Evolutionary conservation across 108 stramenopile species (phyloP), one percentile per base, ranked within the genome.

Genomic region (Chaetoceros muelleri): DNA sequence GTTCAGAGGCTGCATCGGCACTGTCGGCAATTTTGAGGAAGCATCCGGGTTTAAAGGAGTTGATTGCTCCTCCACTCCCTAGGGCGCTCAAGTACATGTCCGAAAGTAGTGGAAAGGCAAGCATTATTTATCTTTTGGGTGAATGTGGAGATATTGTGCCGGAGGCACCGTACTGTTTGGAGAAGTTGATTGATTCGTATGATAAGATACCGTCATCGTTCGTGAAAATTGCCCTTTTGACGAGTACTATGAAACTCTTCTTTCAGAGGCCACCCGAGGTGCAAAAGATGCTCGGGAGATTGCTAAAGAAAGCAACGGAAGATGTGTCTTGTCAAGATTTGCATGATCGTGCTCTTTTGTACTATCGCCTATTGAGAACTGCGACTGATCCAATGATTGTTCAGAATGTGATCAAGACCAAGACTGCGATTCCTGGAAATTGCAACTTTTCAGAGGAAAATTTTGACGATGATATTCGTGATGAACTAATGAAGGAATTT

Each of bases 151-250:
- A 82, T 17, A 64, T 87, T 24, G 75, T 98, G 27, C 57, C 68
- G 21, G 94, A 96, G 49, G 97, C 97, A 1, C 99, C 99, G 0
- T 99, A 99, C 72, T 74, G 93, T n/a, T 64, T 99, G 45, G 99
- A 99, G 69, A 89, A 82, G 50, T 69, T 94, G 25, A 90, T 90
- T 62, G 86, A 90, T 67, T 64, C 73, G 3, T 90, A 94, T 50
- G 87, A 80, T 21, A 55, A 62, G 24, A 72, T 82, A 47, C 64
- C 65, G 23, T 80, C 82, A 53, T 66, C 70, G 21, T 46, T 48
- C 0, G 84, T 98, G 25, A 95, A 96, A 66, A 79, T 91, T 65
- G 80, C 92, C 21, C 73, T 98, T 34, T 71, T 99, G 44, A 88
- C 81, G 19, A 87, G 91, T 28, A 82, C 95, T 8, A 79, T 94